These are phyloP conservation scores for Diplodia sapinea DNA, from an alignment of 2,329 filamentous ascomycete species.

Conservation along the genomic window DNA sequence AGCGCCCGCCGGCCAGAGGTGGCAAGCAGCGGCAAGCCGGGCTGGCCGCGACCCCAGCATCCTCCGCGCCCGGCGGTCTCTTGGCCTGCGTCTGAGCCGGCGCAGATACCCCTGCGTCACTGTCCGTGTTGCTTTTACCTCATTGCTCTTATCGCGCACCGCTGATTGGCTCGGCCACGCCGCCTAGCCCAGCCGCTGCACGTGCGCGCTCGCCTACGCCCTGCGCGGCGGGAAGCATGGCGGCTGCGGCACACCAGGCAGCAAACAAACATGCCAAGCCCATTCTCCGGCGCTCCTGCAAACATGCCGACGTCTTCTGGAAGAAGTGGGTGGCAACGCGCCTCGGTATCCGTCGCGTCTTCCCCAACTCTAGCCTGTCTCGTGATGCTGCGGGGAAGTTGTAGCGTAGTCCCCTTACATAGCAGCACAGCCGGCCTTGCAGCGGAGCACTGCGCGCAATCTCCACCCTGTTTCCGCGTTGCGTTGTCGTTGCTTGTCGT, in stretches of 20 bases:
- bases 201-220: conserved; percentile 21
- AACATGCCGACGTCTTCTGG: conserved; percentile 12
- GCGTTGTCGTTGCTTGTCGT: not conserved
- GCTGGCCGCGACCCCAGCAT: conserved; percentile 13
- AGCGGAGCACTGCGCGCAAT: not conserved
- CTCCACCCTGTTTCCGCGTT: not conserved
- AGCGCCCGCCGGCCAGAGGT: not conserved
- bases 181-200: not conserved
- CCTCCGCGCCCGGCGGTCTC: conserved; percentile 5
- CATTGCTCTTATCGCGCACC: conserved; percentile 20
- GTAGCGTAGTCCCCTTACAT: conserved; percentile 5
- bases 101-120: conserved; percentile 19
- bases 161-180: conserved; percentile 6
- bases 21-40: conserved; percentile 8
- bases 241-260: not conserved
- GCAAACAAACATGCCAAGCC: conserved; percentile 28
- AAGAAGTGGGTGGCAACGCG: not conserved
- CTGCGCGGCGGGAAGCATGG: not conserved
- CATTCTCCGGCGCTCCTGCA: not conserved
- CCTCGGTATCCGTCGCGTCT: conserved; percentile 11
- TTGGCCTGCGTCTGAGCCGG: conserved; percentile 26
- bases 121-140: conserved; percentile 19
- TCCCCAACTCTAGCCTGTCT: not conserved
- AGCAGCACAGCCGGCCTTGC: conserved; percentile 17
- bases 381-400: conserved; percentile 28